Evolutionary conservation across 164 flowering plant species (phyloP).

Genomic region (Vitis vinifera): DNA sequence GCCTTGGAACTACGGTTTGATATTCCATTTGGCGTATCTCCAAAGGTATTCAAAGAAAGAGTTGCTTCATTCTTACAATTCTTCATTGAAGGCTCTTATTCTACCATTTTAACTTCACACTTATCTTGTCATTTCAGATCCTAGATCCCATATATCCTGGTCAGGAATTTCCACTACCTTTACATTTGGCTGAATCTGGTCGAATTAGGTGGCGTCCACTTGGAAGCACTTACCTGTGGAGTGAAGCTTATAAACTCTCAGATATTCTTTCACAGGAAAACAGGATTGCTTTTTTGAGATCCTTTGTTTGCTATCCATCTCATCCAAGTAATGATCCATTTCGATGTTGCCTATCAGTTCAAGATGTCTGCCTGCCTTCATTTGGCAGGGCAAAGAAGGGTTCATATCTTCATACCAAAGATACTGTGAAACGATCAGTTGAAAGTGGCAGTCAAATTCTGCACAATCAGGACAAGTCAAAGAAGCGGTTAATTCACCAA

Average conservation of each 20-base stretch:
- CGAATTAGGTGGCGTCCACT: conserved; percentile 89
- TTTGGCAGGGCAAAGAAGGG: conserved; percentile 24
- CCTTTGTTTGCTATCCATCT: conserved; percentile 93
- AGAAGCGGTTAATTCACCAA: conserved; percentile 50
- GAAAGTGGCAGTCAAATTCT: conserved; percentile 11
- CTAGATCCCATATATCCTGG: conserved; percentile 88
- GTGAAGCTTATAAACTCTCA: conserved; percentile 81
- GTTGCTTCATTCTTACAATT: not conserved
- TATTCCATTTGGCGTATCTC: conserved; percentile 91
- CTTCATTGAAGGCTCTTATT: not conserved
- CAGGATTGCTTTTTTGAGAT: conserved; percentile 62
- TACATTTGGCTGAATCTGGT: conserved; percentile 94
- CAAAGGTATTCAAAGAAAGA: conserved; percentile 56
- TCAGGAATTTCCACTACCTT: conserved; percentile 82
- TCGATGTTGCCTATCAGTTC: conserved; percentile 87
- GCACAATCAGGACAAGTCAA: conserved; percentile 21
- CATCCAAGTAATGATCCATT: conserved; percentile 84
- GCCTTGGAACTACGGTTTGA: conserved; percentile 92
- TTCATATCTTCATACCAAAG: conserved; percentile 19
- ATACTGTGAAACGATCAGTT: conserved; percentile 16
- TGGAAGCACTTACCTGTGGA: conserved; percentile 83
- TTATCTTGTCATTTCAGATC: conserved; percentile 42
- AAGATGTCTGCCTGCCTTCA: conserved; percentile 47
- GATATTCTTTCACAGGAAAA: conserved; percentile 63
- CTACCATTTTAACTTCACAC: not conserved